Evolutionary conservation across 768 basidiomycete species (phyloP).

Genomic region (Rhodosporidiobolus odoratus): DNA sequence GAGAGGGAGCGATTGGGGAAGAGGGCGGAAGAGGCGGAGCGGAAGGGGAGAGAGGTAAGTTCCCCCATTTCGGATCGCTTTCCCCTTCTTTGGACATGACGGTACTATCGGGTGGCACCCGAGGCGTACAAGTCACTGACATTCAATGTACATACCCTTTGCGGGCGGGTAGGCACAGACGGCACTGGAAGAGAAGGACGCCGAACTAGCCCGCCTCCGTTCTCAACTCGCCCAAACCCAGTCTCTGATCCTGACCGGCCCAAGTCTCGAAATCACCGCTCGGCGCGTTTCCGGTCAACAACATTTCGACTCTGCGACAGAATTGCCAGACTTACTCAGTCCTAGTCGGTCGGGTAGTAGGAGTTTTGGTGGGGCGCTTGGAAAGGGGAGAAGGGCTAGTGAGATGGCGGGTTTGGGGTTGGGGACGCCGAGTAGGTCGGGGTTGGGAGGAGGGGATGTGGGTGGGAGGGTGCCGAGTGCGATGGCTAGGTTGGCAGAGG

Average conservation of each 20-base stretch:
- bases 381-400: slow-evolving; percentile 9
- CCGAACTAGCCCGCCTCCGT: slow-evolving; percentile 21
- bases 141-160: background rate
- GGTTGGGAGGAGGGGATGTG: background rate
- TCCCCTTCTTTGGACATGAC: background rate
- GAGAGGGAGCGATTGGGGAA: slow-evolving; percentile 40
- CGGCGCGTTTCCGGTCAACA: slow-evolving; percentile 7
- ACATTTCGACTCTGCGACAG: background rate
- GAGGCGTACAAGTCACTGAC: background rate
- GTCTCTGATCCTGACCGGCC: slow-evolving; percentile 31
- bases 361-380: background rate
- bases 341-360: background rate
- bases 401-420: slow-evolving; percentile 14
- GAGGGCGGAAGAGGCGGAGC: slow-evolving; percentile 41
- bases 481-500: slow-evolving; percentile 24
- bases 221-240: slow-evolving; percentile 25
- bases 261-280: slow-evolving; percentile 21
- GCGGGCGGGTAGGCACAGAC: background rate
- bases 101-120: too few species aligned
- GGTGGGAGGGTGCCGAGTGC: background rate
- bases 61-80: background rate
- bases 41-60: slow-evolving; percentile 41
- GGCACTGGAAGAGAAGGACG: slow-evolving; percentile 9
- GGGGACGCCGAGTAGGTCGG: slow-evolving; percentile 17
- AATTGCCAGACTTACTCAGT: background rate